Percentiles rank a stretch among this genome's conserved stretches.
phyloP scores from a whole-genome alignment of 495 filamentous ascomycete genomes.

The Patellaria atrata region DNA sequence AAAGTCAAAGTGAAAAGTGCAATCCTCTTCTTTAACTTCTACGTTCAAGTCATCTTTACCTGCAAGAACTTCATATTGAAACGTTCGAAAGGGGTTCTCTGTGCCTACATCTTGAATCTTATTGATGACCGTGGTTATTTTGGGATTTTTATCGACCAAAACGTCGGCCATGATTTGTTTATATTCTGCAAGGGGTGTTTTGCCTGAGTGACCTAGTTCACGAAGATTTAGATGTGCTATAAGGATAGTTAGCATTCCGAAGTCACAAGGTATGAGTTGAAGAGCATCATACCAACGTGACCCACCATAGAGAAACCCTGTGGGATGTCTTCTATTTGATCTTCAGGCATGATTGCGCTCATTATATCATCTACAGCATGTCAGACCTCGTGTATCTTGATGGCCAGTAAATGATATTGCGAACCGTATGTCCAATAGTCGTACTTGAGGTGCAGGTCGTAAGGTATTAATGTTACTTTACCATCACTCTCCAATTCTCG shows the following conservation, averaged over 20 bases:
- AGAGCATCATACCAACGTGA: conserved; percentile 53
- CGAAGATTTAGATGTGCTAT: conserved; percentile 80
- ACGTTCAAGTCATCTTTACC: conserved; percentile 72
- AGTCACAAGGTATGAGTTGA: not conserved
- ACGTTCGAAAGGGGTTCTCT: conserved; percentile 78
- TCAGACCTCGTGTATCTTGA: conserved; percentile 1
- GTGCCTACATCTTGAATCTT: conserved; percentile 80
- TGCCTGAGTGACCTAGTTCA: too few species aligned
- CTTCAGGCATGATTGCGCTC: conserved; percentile 56
- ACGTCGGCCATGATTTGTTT: conserved; percentile 72
- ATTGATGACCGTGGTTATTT: conserved; percentile 81
- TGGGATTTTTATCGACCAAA: conserved; percentile 72
- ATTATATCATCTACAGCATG: conserved; percentile 59
- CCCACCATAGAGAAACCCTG: conserved; percentile 73
- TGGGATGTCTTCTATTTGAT: conserved; percentile 61
- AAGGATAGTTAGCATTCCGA: not conserved
- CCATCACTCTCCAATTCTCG: conserved; percentile 50
- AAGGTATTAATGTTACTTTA: conserved; percentile 55
- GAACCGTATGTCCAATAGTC: conserved; percentile 72
- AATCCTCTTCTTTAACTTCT: conserved; percentile 47
- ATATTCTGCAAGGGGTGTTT: conserved; percentile 72
- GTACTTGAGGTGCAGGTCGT: conserved; percentile 63
- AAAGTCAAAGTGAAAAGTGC: conserved; percentile 57
- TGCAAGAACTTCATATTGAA: conserved; percentile 80
- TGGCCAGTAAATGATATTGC: conserved; percentile 9